phyloP scores from a whole-genome alignment of 1,284 basidiomycete species.

The Amylostereum areolatum region DNA sequence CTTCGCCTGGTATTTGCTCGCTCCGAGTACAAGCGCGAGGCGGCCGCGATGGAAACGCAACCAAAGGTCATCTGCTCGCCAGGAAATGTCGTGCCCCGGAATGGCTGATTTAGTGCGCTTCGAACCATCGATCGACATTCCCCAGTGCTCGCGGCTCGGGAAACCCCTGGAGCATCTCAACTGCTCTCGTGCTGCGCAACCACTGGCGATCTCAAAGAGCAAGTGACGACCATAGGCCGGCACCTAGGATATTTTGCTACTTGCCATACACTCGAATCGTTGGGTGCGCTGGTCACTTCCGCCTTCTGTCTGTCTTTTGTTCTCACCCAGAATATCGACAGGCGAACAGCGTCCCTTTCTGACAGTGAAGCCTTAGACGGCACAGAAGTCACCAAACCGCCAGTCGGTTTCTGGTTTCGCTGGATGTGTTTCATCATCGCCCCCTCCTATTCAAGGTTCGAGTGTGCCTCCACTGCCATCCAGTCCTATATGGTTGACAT shows the following conservation, averaged over 20 bases:
- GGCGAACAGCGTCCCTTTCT: conserved; percentile 70
- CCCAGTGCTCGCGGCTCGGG: conserved; percentile 85
- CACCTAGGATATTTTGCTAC: conserved; percentile 92
- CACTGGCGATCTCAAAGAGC: conserved; percentile 61
- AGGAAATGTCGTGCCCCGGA: conserved; percentile 69
- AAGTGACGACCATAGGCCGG: conserved; percentile 75
- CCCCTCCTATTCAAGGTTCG: conserved; percentile 62
- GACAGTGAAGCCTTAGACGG: conserved; percentile 57
- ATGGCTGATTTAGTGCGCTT: conserved; percentile 2
- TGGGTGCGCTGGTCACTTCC: conserved; percentile 85
- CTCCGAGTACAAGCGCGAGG: conserved; percentile 60
- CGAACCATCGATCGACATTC: neutral
- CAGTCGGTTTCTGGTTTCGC: conserved; percentile 87
- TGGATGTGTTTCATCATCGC: conserved; percentile 80
- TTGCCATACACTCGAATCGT: conserved; percentile 75
- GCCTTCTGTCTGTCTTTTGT: no score
- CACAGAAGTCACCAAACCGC: conserved; percentile 61
- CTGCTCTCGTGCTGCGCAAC: conserved; percentile 79
- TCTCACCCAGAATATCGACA: conserved; percentile 24
- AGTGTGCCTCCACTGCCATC: neutral
- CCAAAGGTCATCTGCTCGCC: conserved; percentile 75
- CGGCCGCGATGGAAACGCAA: conserved; percentile 69
- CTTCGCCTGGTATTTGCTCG: conserved; percentile 77
- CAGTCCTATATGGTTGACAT: neutral
- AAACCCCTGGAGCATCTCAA: conserved; percentile 91